Evolutionary conservation across 345 rosid species (phyloP), one percentile per base, ranked within the genome.

Genomic region (Litchi chinensis): DNA sequence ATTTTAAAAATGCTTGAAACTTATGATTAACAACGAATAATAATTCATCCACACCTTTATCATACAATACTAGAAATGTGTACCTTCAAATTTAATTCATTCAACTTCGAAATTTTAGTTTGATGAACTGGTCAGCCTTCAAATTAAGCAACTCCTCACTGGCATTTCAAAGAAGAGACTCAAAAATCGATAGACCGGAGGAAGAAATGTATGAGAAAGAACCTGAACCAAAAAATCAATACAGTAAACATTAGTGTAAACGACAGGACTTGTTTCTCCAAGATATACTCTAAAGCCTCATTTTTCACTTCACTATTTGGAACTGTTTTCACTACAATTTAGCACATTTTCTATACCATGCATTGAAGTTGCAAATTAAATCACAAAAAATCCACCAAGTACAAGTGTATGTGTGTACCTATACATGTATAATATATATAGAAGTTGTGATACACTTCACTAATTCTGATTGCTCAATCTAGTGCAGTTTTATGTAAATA

Each of bases 191-290:
- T 57, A 8, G 24, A 19, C 7, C 6, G 11, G 73, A 69, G n/a
- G 56, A 13, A 37, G 5, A 12, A 46, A 69, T 21, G 56, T 4
- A 3, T 64, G 16, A 69, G 39, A 32, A 64, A 22, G 50, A 75
- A 46, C 60, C 70, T 65, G 60, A 75, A 63, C 56, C 77, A 62
- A 62, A 62, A 44, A 19, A 62, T 73, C 15, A n/a, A 21, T 22
- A 21, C 19, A 60, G 65, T 22, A 0, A 12, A 73, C 22, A 18
- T 62, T 2, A 37, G 18, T 63, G n/a, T 50, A 74, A 28, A 32
- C 2, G 4, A 62, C 69, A 26, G 10, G 44, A 74, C 18, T 8
- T 43, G 13, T 24, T 40, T 43, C 77, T 74, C 60, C 44, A 22
- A 64, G n/a, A 15, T 75, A 43, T 46, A 46, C 41, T 63, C 70